phyloP scores from a whole-genome alignment of 2,329 filamentous ascomycete species.

The Fusarium clavum region DNA sequence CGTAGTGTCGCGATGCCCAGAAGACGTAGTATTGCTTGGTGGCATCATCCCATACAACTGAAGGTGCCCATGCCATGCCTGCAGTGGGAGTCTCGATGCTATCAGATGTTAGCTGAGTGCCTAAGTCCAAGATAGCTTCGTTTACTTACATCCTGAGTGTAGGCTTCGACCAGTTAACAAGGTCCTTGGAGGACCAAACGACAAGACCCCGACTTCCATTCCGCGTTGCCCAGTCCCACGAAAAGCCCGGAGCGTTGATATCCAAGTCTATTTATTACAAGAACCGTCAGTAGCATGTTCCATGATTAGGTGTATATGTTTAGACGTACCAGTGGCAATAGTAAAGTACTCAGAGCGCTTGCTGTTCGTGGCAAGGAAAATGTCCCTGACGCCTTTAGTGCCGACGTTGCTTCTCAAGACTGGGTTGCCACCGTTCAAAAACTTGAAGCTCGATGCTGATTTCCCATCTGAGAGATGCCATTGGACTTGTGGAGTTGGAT shows the following conservation, averaged over 20 bases:
- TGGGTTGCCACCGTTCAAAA: conserved; percentile 49
- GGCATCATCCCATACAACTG: conserved; percentile 51
- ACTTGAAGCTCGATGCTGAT: conserved; percentile 48
- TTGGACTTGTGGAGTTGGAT: conserved; percentile 49
- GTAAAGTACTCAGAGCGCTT: conserved; percentile 51
- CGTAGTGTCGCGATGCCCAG: conserved; percentile 61
- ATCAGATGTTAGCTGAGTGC: background rate
- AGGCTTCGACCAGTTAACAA: conserved; percentile 51
- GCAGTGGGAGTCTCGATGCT: conserved; percentile 51
- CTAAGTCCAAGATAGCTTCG: accelerated
- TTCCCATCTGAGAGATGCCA: conserved; percentile 51
- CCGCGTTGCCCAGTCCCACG: conserved; percentile 52
- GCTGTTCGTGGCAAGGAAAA: conserved; percentile 51
- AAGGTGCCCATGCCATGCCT: conserved; percentile 55
- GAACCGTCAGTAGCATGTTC: background rate
- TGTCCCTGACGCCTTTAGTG: conserved; percentile 51
- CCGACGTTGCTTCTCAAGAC: conserved; percentile 51
- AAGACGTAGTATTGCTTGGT: conserved; percentile 59
- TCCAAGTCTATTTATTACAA: conserved; percentile 50
- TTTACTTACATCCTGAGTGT: conserved; percentile 23
- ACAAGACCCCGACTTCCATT: conserved; percentile 52
- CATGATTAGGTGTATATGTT: accelerated
- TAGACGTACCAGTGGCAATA: conserved; percentile 50
- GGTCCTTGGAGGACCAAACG: conserved; percentile 52
- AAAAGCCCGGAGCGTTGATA: conserved; percentile 51